Base-by-base conservation (phyloP, 805 yeast species). In the Metschnikowia corniflorae region DNA sequence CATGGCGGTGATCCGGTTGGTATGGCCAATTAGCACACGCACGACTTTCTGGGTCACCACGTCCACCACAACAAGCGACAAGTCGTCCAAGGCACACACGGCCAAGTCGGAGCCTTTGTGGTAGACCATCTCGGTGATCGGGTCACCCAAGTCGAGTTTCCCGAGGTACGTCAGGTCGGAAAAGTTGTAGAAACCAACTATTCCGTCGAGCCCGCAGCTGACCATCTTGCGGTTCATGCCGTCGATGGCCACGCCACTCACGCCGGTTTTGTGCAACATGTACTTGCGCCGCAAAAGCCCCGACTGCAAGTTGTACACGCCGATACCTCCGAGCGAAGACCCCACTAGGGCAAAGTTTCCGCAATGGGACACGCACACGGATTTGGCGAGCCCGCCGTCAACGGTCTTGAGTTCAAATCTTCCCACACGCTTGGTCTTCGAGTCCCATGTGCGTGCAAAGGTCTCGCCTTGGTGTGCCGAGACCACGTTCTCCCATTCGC, bases 301-400 rank as follows among this genome's bases (percentile, higher is more conserved):
- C 54, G 95, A 85, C 61, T 93, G 98, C 56, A 93, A 64, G 57
- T 93, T 93, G 60, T 81, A 89, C 8, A 81, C 87, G 20, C 83
- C 87, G 44, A 93, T 80, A 10, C 84, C 80, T 45, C 99, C 99
- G 28, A 65, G 60, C 2, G 89, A 73, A 2, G 97, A 87, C 9
- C 97, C 99, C 15, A 94, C 82, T 26, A 91, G 63, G 1, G 85
- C 96, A 60, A 94, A 93, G 59, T 94, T 94, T 25, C 98, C 98
- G 71, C 99, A 93, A 39, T 80, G 84, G 0, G 97, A 85, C 16
- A 91, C 76, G 14, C 84, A 73, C 7, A 87, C 91, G 20, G 84
- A 60, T 54, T 82, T 85, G 7, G 80, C 94, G 7, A 74, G 53
- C 2, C 91, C 87, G 5, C 73, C 79, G 60, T 93, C 97, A n/a